Evolutionary conservation across 2,329 filamentous ascomycete species (phyloP).

Genomic region (Nannizziopsis arthrosporioides): DNA sequence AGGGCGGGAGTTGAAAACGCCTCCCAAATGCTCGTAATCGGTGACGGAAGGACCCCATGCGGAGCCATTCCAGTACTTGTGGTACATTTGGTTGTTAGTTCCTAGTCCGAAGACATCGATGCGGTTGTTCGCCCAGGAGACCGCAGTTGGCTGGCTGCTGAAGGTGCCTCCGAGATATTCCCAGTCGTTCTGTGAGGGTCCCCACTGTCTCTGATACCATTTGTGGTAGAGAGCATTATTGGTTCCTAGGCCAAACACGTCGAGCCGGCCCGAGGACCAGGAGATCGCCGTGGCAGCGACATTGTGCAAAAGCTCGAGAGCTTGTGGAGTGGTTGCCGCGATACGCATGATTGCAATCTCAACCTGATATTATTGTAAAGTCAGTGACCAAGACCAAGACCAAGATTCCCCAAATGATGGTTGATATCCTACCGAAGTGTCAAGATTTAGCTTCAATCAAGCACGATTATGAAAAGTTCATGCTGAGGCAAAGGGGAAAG

Average conservation of each 20-base stretch:
- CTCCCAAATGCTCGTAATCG: conserved; percentile 15
- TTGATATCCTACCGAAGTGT: too few species aligned
- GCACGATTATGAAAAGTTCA: too few species aligned
- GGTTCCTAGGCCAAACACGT: conserved; percentile 15
- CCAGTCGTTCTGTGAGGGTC: conserved; percentile 18
- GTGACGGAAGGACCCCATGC: conserved; percentile 13
- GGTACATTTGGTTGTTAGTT: conserved; percentile 21
- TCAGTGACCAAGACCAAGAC: neutral
- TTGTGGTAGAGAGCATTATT: conserved; percentile 16
- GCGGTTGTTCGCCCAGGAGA: conserved; percentile 20
- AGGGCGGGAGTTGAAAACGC: conserved; percentile 16
- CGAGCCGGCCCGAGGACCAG: conserved; percentile 13
- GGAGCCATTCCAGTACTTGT: conserved; percentile 21
- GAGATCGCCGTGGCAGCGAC: conserved; percentile 15
- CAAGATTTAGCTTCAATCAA: too few species aligned
- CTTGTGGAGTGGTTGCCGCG: conserved; percentile 2
- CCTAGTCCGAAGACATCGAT: conserved; percentile 24
- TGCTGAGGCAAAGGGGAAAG: too few species aligned
- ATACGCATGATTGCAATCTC: conserved; percentile 22
- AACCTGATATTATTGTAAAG: conserved; percentile 1
- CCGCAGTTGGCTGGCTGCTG: conserved; percentile 19
- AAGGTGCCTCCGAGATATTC: conserved; percentile 23
- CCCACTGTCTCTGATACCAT: conserved; percentile 15
- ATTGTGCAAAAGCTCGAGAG: conserved; percentile 13
- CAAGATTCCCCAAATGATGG: neutral